phyloP scores from a whole-genome alignment of 352 stramenopile genomes.

The Phytopythium montanum region DNA sequence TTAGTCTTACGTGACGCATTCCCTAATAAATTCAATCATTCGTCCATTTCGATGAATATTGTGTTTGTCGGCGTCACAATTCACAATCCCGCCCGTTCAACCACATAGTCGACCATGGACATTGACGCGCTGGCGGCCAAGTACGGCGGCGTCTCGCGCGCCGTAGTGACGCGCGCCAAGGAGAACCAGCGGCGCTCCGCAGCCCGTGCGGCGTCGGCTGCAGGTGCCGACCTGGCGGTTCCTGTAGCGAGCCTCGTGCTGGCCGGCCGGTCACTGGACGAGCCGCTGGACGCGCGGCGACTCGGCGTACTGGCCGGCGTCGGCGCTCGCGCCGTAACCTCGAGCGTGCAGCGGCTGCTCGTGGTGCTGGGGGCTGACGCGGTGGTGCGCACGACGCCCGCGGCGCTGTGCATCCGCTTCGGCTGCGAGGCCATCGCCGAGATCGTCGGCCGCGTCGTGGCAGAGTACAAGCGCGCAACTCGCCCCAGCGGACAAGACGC shows the following conservation, averaged over 20 bases:
- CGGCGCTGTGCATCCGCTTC: constrained; percentile 68
- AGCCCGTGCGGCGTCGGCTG: constrained; percentile 33
- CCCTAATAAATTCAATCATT: too few species aligned
- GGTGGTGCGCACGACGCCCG: constrained; percentile 41
- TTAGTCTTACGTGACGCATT: too few species aligned
- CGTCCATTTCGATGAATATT: too few species aligned
- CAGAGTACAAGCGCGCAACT: constrained; percentile 45
- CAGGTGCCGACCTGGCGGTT: constrained; percentile 30
- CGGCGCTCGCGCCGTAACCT: constrained; percentile 37
- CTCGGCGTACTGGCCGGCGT: constrained; percentile 38
- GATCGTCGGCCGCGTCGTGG: constrained; percentile 51
- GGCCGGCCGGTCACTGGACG: constrained; percentile 42
- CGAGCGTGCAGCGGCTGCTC: constrained; percentile 47
- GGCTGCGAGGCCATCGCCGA: constrained; percentile 64
- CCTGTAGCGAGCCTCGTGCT: constrained; percentile 67
- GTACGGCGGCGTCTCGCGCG: constrained; percentile 54
- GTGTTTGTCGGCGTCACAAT: too few species aligned
- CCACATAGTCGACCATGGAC: too few species aligned
- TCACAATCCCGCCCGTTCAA: too few species aligned
- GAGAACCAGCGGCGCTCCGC: constrained; percentile 50
- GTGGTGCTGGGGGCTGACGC: constrained; percentile 41
- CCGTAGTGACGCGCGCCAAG: constrained; percentile 39
- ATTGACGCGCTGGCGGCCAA: constrained; percentile 35
- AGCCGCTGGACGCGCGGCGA: constrained; percentile 40
- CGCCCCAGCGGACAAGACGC: constrained; percentile 16